Evolutionary conservation across 164 flowering plant species (phyloP).

Genomic region (Sextonia rubra): DNA sequence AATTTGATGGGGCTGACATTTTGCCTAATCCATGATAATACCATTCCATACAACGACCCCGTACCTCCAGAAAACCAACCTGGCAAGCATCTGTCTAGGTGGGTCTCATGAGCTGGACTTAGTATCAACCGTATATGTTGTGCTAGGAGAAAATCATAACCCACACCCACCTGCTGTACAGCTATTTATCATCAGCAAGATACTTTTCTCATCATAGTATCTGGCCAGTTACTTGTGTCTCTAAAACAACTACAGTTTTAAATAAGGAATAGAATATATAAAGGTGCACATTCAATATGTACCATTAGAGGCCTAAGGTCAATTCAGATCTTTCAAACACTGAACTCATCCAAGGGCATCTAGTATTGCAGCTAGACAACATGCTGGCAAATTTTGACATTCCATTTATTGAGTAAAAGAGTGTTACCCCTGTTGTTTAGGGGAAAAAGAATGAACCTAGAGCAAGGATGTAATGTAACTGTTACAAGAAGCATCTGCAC

Average conservation of each 20-base stretch:
- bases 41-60: too few relatives aligned
- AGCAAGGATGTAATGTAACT: not conserved
- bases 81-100: too few relatives aligned
- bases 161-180: too few relatives aligned
- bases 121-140: too few relatives aligned
- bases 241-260: too few relatives aligned
- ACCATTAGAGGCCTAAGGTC: not conserved
- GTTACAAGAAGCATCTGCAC: constrained; percentile 7
- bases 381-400: not conserved
- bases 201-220: not conserved
- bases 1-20: too few relatives aligned
- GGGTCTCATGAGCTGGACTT: too few relatives aligned
- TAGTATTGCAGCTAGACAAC: not conserved
- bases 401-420: not conserved
- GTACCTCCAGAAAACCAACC: too few relatives aligned
- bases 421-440: not conserved
- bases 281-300: not conserved
- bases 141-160: too few relatives aligned
- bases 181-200: too few relatives aligned
- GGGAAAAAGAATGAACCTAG: not conserved
- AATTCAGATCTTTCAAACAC: not conserved
- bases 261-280: too few relatives aligned
- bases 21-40: too few relatives aligned
- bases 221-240: not conserved
- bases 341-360: not conserved